Evolutionary conservation across 495 filamentous ascomycete genomes (phyloP).

Genomic region (Penicillium cosmopolitanum): DNA sequence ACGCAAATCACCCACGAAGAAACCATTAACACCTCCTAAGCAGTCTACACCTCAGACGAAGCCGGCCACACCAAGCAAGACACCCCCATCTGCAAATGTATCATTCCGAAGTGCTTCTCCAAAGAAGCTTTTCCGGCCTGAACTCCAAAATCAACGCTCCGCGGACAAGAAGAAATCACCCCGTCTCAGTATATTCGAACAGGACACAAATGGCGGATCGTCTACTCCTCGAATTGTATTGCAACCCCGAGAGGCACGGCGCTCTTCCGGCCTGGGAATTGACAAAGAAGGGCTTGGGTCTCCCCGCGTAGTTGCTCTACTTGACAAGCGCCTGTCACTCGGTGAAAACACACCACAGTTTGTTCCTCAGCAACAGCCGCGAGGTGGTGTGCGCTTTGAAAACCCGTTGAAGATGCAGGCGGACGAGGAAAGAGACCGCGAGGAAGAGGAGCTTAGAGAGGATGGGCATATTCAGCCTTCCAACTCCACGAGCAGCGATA

Average conservation of each 20-base stretch:
- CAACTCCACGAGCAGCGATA: conserved; percentile 60
- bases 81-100: conserved; percentile 52
- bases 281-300: conserved; percentile 79
- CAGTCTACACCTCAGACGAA: conserved; percentile 53
- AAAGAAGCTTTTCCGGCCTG: conserved; percentile 56
- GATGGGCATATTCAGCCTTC: conserved; percentile 56
- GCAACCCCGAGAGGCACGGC: conserved; percentile 62
- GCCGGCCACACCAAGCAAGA: conserved; percentile 57
- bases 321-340: conserved; percentile 74
- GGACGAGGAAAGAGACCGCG: conserved; percentile 70
- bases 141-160: conserved; percentile 50
- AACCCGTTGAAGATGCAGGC: conserved; percentile 67
- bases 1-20: conserved; percentile 44
- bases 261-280: conserved; percentile 73
- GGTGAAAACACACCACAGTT: conserved; percentile 67
- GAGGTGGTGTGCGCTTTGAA: conserved; percentile 63
- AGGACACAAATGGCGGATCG: conserved; percentile 58
- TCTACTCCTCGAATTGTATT: conserved; percentile 66
- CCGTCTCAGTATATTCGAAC: conserved; percentile 59
- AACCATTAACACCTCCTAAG: conserved; percentile 53
- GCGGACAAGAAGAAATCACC: conserved; percentile 40
- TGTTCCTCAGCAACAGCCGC: conserved; percentile 50
- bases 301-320: conserved; percentile 70
- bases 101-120: conserved; percentile 54
- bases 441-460: conserved; percentile 64